phyloP scores from a whole-genome alignment of 805 yeast genomes.

The Kuraishia ogatae region DNA sequence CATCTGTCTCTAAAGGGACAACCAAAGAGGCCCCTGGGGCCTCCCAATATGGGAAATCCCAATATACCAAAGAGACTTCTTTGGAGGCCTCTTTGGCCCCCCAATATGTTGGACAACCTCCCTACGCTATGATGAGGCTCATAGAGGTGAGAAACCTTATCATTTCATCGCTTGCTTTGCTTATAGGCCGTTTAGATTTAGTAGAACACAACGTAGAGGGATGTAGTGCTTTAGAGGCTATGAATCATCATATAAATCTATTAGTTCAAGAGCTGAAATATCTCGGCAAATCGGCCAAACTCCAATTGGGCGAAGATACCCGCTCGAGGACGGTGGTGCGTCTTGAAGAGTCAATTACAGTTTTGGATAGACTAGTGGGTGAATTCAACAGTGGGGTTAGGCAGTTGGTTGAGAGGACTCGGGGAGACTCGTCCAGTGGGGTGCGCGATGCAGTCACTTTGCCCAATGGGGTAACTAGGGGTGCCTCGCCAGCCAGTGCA shows the following conservation, averaged over 20 bases:
- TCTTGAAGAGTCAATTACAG: conserved; percentile 44
- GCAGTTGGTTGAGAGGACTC: conserved; percentile 36
- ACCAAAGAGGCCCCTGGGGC: no score
- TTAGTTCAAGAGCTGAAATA: conserved; percentile 47
- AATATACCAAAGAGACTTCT: no score
- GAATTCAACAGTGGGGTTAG: conserved; percentile 60
- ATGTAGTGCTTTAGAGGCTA: conserved; percentile 54
- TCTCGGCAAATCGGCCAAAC: conserved; percentile 13
- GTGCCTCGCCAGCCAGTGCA: conserved; percentile 4
- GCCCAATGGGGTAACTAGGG: no score
- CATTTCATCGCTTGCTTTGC: conserved; percentile 52
- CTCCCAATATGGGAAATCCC: no score
- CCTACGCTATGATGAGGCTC: conserved; percentile 53
- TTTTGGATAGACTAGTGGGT: conserved; percentile 50
- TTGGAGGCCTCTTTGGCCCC: no score
- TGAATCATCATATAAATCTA: conserved; percentile 62
- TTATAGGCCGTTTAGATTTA: conserved; percentile 70
- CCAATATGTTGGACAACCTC: conserved; percentile 44
- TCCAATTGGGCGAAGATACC: conserved; percentile 10
- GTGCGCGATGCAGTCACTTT: no score
- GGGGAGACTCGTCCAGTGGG: background rate
- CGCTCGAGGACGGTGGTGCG: background rate
- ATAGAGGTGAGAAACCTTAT: conserved; percentile 55
- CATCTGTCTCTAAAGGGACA: no score
- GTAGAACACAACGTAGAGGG: conserved; percentile 68